phyloP scores from a whole-genome alignment of 495 filamentous ascomycete species.

The Aspergillus ellipticus region DNA sequence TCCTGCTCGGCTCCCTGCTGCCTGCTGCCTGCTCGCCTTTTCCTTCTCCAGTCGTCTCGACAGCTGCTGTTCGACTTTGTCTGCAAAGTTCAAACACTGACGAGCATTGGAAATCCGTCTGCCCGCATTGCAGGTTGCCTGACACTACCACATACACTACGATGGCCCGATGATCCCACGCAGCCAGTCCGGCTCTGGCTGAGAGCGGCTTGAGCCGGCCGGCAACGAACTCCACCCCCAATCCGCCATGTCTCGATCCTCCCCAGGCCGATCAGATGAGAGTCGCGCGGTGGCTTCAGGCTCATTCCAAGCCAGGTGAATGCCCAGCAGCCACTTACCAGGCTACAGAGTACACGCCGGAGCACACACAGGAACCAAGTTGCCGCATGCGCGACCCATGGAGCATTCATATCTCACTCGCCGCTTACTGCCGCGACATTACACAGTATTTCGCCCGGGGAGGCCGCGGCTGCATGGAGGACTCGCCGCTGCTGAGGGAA shows the following conservation, averaged over 20 bases:
- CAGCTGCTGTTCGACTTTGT: background rate
- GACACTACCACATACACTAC: background rate
- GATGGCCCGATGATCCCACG: conserved; percentile 1
- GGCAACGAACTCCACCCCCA: conserved; percentile 8
- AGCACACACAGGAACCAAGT: background rate
- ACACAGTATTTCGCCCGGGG: background rate
- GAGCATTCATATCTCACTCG: background rate
- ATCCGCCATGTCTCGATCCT: conserved; percentile 1
- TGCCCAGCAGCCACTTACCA: background rate
- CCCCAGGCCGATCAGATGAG: background rate
- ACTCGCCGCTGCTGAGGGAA: background rate
- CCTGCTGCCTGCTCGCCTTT: background rate
- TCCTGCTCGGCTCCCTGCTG: background rate
- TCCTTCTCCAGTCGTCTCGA: background rate
- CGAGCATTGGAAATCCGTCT: background rate
- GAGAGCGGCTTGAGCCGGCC: conserved; percentile 11
- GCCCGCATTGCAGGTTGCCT: background rate
- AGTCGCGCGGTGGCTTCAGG: background rate
- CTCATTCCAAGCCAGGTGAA: background rate
- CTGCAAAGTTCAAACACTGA: background rate
- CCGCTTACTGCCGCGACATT: background rate
- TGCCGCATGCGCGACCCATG: background rate
- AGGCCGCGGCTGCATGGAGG: background rate
- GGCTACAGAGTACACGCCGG: background rate
- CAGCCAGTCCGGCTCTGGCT: background rate